phyloP scores from a whole-genome alignment of 2,329 filamentous ascomycete species.

The Exserohilum rostratum region DNA sequence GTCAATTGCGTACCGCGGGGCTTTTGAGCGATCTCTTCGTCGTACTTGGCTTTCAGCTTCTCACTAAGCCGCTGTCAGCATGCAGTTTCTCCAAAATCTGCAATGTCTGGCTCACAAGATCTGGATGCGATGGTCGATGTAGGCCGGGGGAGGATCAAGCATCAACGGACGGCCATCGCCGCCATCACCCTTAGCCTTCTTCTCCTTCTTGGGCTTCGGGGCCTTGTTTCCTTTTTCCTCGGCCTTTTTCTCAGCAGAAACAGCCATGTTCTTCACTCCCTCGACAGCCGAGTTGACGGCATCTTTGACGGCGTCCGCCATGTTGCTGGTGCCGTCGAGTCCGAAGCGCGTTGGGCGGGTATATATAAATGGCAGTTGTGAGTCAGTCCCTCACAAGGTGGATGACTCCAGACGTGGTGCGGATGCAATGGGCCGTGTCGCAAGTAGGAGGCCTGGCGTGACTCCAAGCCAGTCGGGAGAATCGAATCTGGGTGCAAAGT shows the following conservation, averaged over 20 bases:
- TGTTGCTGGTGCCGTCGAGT: constrained; percentile 40
- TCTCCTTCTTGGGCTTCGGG: constrained; percentile 47
- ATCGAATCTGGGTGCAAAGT: constrained; percentile 8
- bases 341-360: constrained; percentile 25
- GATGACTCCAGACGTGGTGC: not conserved
- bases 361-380: constrained; percentile 21
- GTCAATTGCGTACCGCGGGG: constrained; percentile 58
- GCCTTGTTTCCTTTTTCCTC: constrained; percentile 30
- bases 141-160: constrained; percentile 67
- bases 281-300: constrained; percentile 60
- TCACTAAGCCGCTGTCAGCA: constrained; percentile 55
- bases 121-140: constrained; percentile 80
- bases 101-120: constrained; percentile 63
- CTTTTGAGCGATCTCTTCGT: constrained; percentile 74
- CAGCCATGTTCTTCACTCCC: constrained; percentile 65
- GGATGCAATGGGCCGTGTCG: constrained; percentile 8
- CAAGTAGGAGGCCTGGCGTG: constrained; percentile 8
- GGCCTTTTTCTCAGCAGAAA: constrained; percentile 47
- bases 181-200: constrained; percentile 55
- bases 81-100: not conserved
- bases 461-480: constrained; percentile 10
- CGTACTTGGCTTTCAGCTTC: constrained; percentile 81
- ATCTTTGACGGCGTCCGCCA: constrained; percentile 58
- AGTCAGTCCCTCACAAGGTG: constrained; percentile 34
- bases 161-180: constrained; percentile 54